Evolutionary conservation across 1,284 basidiomycete species (phyloP), one percentile per base, ranked within the genome.

Genomic region (Schizophyllum amplum): DNA sequence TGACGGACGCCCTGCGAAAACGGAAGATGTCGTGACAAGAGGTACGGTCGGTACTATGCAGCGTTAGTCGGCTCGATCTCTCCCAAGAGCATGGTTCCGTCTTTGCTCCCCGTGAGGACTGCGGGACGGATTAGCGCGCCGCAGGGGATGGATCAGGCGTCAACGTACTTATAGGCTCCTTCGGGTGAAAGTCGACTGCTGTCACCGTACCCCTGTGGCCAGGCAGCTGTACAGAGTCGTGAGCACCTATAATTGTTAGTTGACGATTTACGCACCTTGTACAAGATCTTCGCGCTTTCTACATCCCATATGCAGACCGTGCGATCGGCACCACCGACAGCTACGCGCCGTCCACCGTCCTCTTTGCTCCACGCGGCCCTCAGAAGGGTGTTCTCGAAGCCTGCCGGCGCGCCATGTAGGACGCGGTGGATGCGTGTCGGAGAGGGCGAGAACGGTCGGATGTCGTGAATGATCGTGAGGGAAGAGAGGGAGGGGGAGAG

Each of bases 231-330:
- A 46, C 42, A 22, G 33, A 7, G 51, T 22, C 24, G n/a, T 33
- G 48, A 33, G 47, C n/a, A 24, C 4, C 51, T 6, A 22, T 52
- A 47, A 47, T 21, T 9, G 48, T 11, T 9, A 53, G 23, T 46
- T 57, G 13, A 17, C 21, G 15, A 33, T 9, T 46, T 53, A 58
- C 62, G n/a, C 21, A 76, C 88, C 81, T 96, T 95, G 76, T 95
- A 96, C 64, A 88, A 68, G 7, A 94, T 83, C 64, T 86, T 87
- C 13, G 83, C 86, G 62, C 82, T 92, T 63, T 95, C 91, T 1
- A 94, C 91, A 22, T 96, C 93, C 93, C 94, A 97, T 24, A 98
- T 87, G 55, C 90, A 93, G 27, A 97, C 92, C 76, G 84, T 90
- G 57, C 89, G 75, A 68, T 92, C 89, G 1, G 89, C 88, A 46